Base-by-base conservation (phyloP, 176 grass and related monocot genomes). In the Juncus inflexus region DNA sequence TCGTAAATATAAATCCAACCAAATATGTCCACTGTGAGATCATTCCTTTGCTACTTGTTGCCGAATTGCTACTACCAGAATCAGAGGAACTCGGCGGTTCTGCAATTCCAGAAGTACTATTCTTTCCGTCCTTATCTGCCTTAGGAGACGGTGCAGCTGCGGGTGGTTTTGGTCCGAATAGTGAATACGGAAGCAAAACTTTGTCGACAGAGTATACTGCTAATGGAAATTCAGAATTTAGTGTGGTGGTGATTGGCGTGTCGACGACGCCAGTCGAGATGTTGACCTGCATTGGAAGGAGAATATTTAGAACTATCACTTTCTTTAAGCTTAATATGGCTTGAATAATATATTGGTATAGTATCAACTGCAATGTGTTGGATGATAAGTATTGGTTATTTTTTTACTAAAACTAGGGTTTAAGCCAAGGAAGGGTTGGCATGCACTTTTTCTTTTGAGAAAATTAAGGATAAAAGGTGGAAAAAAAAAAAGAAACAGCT, bases 211-310 rank as follows among this genome's bases (percentile, higher is more conserved):
- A 79, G 86, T 87, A 99, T 13, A 85, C 51, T 37, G 83, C 76
- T 39, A 90, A 67, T 4, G 95, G 95, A 71, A 83, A 86, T 2
- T 78, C 64, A 59, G 68, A 78, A 80, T 61, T 50, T 3, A 90
- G 36, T 1, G 81, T 67, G 28, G 16, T 67, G 9, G 58, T 60
- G 73, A 94, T 74, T 4, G 74, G 63, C 42, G 80, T 69, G 49
- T 35, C 50, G 53, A 86, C 77, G 0, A 99, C 80, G 39, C 95
- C 95, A 2, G 86, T 99, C 54, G 95, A 94, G 28, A 90, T 6
- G 65, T 86, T 94, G 14, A 87, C 72, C 39, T 74, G 16, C 39
- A 59, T 55, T 15, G 37, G 15, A 42, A 45, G 7, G 37, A 70
- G 0, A 71, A 59, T 28, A 15, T 51, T 66, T 66, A 66, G 15